Evolutionary conservation across 2,329 filamentous ascomycete species (phyloP), one percentile per base, ranked within the genome.

Genomic region (Dactylellina drechsleri): DNA sequence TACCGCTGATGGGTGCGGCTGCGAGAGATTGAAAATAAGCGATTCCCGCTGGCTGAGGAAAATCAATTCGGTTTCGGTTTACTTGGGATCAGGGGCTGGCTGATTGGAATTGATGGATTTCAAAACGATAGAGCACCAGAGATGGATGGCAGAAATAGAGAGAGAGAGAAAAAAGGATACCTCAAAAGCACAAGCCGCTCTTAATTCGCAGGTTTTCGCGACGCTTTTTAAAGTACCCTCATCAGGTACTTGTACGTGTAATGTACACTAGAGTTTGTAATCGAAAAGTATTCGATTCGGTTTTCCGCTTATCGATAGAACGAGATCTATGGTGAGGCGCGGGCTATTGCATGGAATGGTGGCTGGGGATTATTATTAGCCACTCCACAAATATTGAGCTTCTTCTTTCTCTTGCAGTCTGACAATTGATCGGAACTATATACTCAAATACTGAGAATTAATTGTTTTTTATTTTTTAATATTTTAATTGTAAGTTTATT

Each of bases 271-370:
- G 16, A 8, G 16, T 57, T 57, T 41, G 54, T 58, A 58, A 45
- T 58, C 54, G 15, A n/a, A 57, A n/a, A 36, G 52, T 31, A 16
- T 4, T 16, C 16, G 13, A 15, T 59, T 41, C 28, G 26, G n/a
- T 18, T n/a, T 47, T 18, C 41, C 43, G 41, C 57, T 49, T 49
- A 60, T 60, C 57, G 57, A 60, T 60, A 60, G 56, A 36, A 23
- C 23, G 23, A 23, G 23, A 23, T 23, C 23, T 4, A 23, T 23
- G 23, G 23, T 23, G 23, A 23, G 23, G 23, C 23, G 23, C 2
- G 23, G 23, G 23, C 23, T 23, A 7, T 36, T 26, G 36, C 54
- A 45, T 58, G 54, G 20, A 0, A 40, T 45, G 40, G 36, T 16
- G 16, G 54, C 3, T 36, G 28, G 16, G 23, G 18, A 40, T 36